Base-by-base conservation (phyloP, 306 rosid species). In the Cicer yamashitae region DNA sequence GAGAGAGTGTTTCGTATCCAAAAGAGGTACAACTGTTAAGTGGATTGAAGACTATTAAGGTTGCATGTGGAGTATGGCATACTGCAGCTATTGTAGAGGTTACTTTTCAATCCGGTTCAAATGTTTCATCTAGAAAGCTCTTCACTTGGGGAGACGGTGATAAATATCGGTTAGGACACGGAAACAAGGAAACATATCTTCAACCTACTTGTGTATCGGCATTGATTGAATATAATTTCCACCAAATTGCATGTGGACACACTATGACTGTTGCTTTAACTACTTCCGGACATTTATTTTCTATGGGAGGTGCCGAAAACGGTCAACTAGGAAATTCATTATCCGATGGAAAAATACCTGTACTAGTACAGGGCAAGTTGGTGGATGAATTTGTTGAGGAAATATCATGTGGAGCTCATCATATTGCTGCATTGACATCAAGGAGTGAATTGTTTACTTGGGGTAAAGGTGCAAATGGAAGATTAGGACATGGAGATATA, bases 131-230 rank as follows among this genome's bases (percentile, higher is more conserved):
- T 0, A 85, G 86, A 50, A 92, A 92, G 77, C 88, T 96, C 58
- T 96, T 96, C 82, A 90, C 99, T 10, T 92, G 99, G 99, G 99
- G 99, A 9, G 99, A 96, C 54, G 99, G 99, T 12, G 97, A 92
- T 65, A 96, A 90, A 74, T 52, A 89, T 74, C 91, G 98, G 64
- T 83, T 96, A 41, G 99, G 99, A 64, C 99, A 96, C 54, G 92
- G 97, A 71, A 92, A 79, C 85, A 92, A 84, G 82, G 97, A 92
- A 65, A 88, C 91, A 58, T 84, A 89, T 75, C 98, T 96, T 57
- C 86, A 88, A 82, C 98, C 99, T 2, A 96, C 93, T 4, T 88
- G 98, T 84, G 97, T 96, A 70, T 88, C 96, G 34, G 62, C 99
- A 22, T 96, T 96, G 10, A 89, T 89, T 46, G 98, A 96, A 74